Evolutionary conservation across 805 yeast species (phyloP).

Genomic region (Metschnikowia similis): DNA sequence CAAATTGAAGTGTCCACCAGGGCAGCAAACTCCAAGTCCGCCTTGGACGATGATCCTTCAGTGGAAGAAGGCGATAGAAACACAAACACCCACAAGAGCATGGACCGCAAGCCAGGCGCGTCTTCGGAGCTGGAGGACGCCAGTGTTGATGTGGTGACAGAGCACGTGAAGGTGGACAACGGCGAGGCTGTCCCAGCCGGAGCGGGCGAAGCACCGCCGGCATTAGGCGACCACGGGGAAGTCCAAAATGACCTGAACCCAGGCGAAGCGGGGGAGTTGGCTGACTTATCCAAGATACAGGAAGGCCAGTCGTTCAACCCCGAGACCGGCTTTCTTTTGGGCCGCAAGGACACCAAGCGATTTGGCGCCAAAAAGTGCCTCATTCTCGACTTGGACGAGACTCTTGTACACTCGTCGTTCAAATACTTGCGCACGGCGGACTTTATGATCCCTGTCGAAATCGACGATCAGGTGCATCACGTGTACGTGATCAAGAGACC

Average conservation of each 20-base stretch:
- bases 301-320: constrained; percentile 67
- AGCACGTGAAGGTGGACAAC: background rate
- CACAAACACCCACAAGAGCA: constrained; percentile 29
- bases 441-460: constrained; percentile 95
- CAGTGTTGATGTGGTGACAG: background rate
- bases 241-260: background rate
- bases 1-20: background rate
- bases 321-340: constrained; percentile 60
- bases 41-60: constrained; percentile 35
- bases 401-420: constrained; percentile 92
- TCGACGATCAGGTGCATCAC: constrained; percentile 86
- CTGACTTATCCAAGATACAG: constrained; percentile 59
- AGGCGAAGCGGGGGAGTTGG: background rate
- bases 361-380: constrained; percentile 74
- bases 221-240: background rate
- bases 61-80: constrained; percentile 41
- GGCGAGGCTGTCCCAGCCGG: background rate
- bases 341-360: constrained; percentile 43
- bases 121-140: background rate
- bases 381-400: constrained; percentile 90
- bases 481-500: constrained; percentile 97
- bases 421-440: constrained; percentile 90
- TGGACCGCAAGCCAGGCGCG: background rate
- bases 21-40: constrained; percentile 4
- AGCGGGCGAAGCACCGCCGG: background rate